Conservation (phyloP, 2,329 filamentous ascomycete species). For the Triangularia verruculosa region DNA sequence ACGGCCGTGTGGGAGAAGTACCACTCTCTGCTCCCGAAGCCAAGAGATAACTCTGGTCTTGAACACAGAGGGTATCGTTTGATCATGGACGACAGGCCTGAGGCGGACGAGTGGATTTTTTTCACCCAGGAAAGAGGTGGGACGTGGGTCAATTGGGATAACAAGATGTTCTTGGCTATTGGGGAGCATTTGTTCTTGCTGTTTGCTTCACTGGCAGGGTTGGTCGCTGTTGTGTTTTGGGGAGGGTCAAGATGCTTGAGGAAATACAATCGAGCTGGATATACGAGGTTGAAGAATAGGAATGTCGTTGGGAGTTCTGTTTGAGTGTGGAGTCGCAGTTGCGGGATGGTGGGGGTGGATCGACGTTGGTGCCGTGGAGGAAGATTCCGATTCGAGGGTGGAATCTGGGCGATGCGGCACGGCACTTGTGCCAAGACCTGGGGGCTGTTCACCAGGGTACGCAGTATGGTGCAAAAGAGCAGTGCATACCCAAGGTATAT, state of each 20-base stretch:
- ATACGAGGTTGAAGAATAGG: slow-evolving; percentile 13
- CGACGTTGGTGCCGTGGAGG: not conserved
- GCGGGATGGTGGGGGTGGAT: not conserved
- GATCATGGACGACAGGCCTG: slow-evolving; percentile 28
- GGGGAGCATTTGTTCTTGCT: slow-evolving; percentile 27
- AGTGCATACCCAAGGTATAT: too few relatives aligned
- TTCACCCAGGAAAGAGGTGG: slow-evolving; percentile 29
- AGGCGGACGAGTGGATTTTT: slow-evolving; percentile 27
- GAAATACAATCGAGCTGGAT: slow-evolving; percentile 12
- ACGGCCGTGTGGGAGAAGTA: slow-evolving; percentile 30
- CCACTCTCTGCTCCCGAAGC: slow-evolving; percentile 22
- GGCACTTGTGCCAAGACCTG: not conserved
- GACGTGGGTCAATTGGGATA: slow-evolving; percentile 30
- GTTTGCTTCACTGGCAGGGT: slow-evolving; percentile 11
- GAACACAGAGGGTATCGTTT: slow-evolving; percentile 26
- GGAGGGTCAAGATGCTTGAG: slow-evolving; percentile 1
- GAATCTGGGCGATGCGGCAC: not conserved
- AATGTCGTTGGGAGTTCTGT: not conserved
- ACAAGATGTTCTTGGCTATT: slow-evolving; percentile 24
- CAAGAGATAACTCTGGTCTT: slow-evolving; percentile 4
- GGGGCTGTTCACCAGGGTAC: not conserved
- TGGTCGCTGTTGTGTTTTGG: slow-evolving; percentile 10
- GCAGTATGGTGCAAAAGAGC: not conserved
- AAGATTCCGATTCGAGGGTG: not conserved
- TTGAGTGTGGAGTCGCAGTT: not conserved